Evolutionary conservation across 2,329 filamentous ascomycete genomes (phyloP).

Genomic region (Dothideomycetes sp.): DNA sequence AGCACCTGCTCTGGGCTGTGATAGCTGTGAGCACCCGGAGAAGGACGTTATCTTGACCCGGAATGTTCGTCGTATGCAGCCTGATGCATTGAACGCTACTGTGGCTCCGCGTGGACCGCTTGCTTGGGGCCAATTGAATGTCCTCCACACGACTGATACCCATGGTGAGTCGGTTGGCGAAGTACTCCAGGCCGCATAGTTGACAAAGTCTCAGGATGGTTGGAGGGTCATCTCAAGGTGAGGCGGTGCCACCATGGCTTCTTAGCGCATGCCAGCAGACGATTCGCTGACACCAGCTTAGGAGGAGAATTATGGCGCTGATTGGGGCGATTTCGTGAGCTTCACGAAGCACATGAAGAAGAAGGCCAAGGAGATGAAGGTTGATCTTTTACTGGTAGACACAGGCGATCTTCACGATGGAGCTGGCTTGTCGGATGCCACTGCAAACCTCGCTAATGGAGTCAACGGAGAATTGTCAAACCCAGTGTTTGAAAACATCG

Average conservation of each 20-base stretch:
- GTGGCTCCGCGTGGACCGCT: slow-evolving; percentile 28
- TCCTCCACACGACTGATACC: slow-evolving; percentile 55
- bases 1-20: slow-evolving; percentile 16
- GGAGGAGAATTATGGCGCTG: slow-evolving; percentile 52
- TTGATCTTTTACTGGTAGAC: slow-evolving; percentile 51
- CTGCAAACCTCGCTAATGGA: slow-evolving; percentile 17
- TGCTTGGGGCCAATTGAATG: slow-evolving; percentile 55
- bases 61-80: slow-evolving; percentile 32
- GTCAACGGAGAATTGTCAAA: slow-evolving; percentile 47
- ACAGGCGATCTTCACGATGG: slow-evolving; percentile 59
- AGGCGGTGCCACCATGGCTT: too few relatives aligned
- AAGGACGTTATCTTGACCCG: slow-evolving; percentile 29
- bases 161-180: slow-evolving; percentile 38
- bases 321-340: slow-evolving; percentile 55
- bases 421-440: slow-evolving; percentile 51
- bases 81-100: slow-evolving; percentile 29
- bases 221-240: slow-evolving; percentile 34
- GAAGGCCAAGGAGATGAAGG: slow-evolving; percentile 44
- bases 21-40: slow-evolving; percentile 29
- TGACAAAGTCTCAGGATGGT: slow-evolving; percentile 19
- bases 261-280: too few relatives aligned
- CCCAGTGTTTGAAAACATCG: slow-evolving; percentile 39
- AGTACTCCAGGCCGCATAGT: too few relatives aligned
- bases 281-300: too few relatives aligned
- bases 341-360: slow-evolving; percentile 50